phyloP scores from a whole-genome alignment of 2,329 filamentous ascomycete species.

The Pestalotiopsis sp. region DNA sequence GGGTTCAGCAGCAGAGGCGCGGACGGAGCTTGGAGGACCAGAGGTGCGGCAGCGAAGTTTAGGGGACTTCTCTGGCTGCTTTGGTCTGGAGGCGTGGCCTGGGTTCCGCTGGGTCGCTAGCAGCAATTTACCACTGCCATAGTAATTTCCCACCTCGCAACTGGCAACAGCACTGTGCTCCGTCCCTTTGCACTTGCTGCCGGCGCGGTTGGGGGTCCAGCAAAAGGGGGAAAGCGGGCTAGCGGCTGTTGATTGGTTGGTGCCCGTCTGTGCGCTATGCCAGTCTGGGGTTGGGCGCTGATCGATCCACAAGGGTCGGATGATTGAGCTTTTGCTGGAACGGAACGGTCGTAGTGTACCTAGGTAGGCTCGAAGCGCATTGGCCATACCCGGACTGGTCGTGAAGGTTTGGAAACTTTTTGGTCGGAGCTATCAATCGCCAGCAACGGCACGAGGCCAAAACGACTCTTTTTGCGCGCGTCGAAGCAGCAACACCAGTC shows the following conservation, averaged over 20 bases:
- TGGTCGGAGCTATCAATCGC: conserved; percentile 3
- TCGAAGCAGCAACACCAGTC: neutral
- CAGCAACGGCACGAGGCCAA: conserved; percentile 11
- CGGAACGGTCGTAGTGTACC: neutral
- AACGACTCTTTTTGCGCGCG: neutral
- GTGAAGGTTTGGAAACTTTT: conserved; percentile 19
- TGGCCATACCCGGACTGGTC: neutral
- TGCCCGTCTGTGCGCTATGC: conserved; percentile 20
- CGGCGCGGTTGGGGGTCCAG: conserved; percentile 10
- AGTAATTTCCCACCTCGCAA: conserved; percentile 49
- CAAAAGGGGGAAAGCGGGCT: conserved; percentile 29
- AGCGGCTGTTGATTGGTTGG: conserved; percentile 27
- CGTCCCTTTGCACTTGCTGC: conserved; percentile 3
- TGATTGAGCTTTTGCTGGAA: conserved; percentile 5
- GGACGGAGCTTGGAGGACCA: conserved; percentile 13
- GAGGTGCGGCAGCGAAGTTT: conserved; percentile 12
- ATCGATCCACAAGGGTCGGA: neutral
- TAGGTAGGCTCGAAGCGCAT: neutral
- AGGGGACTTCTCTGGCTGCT: conserved; percentile 37
- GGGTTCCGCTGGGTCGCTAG: neutral
- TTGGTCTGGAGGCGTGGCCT: neutral
- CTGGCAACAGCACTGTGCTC: conserved; percentile 11
- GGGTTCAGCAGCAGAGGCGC: conserved; percentile 17
- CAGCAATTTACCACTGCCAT: conserved; percentile 35
- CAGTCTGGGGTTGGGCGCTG: conserved; percentile 17